A percentile compares a stretch with the other conserved stretches of the same genome.
Conservation (phyloP, 2,329 filamentous ascomycete species). For the Alternaria sp. region DNA sequence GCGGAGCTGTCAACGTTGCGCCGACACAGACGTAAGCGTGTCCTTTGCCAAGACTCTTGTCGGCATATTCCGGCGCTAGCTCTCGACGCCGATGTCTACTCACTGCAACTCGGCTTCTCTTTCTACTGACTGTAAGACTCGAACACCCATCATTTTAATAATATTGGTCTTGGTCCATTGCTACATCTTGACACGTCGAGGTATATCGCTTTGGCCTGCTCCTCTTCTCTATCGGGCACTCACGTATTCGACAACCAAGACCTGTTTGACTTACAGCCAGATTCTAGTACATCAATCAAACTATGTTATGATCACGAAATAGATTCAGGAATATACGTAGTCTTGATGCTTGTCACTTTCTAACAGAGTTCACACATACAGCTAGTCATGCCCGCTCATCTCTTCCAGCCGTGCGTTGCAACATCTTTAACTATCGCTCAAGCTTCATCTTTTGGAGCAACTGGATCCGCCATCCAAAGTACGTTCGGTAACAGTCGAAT, state of each 20-base stretch:
- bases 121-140: too few relatives aligned
- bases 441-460: neutral
- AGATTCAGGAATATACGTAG: neutral
- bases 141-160: too few relatives aligned
- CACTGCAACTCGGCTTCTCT: neutral
- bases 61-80: slow-evolving; percentile 23
- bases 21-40: slow-evolving; percentile 30
- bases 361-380: neutral
- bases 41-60: slow-evolving; percentile 27
- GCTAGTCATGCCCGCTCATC: neutral
- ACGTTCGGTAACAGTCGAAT: neutral
- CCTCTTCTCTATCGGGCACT: too few relatives aligned
- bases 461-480: neutral
- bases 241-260: too few relatives aligned
- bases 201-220: too few relatives aligned
- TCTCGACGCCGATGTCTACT: neutral
- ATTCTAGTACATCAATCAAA: neutral
- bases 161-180: too few relatives aligned
- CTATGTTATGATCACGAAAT: neutral
- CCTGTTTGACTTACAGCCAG: too few relatives aligned
- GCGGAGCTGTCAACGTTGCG: slow-evolving; percentile 35
- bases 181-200: too few relatives aligned
- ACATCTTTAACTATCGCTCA: neutral
- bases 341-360: neutral
- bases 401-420: neutral